Conservation (phyloP, 2,329 filamentous ascomycete species). For the Cladosporium sp. region DNA sequence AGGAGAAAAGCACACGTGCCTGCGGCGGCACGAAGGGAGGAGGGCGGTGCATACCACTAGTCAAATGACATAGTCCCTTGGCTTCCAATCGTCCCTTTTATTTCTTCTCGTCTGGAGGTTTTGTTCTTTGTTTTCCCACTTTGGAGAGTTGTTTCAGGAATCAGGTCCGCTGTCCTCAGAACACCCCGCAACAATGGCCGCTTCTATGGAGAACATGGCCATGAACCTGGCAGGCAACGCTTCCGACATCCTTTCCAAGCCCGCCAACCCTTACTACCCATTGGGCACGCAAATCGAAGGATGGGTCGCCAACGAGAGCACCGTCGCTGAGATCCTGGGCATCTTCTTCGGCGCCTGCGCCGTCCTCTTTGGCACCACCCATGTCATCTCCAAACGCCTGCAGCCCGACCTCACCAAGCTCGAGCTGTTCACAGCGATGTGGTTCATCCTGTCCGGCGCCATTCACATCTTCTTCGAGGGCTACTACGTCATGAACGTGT, state of each 20-base stretch:
- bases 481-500: constrained; percentile 72
- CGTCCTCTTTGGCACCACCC: constrained; percentile 55
- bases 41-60: constrained; percentile 1
- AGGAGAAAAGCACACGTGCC: constrained; percentile 8
- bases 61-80: constrained; percentile 1
- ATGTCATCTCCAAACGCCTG: constrained; percentile 48
- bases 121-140: background rate
- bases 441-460: constrained; percentile 70
- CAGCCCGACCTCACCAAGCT: constrained; percentile 49
- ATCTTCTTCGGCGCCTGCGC: constrained; percentile 56
- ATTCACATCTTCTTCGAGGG: constrained; percentile 82
- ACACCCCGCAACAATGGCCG: background rate
- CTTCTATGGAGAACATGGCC: constrained; percentile 5
- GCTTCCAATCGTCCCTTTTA: background rate
- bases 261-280: constrained; percentile 65
- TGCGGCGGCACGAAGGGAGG: background rate
- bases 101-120: background rate
- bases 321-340: constrained; percentile 55
- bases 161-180: background rate
- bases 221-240: constrained; percentile 4
- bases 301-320: constrained; percentile 64
- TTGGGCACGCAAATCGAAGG: constrained; percentile 56
- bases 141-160: background rate
- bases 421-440: constrained; percentile 62
- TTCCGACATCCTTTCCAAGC: background rate